Base-by-base conservation (phyloP, 2,329 filamentous ascomycete genomes). In the Microdochium bolleyi region DNA sequence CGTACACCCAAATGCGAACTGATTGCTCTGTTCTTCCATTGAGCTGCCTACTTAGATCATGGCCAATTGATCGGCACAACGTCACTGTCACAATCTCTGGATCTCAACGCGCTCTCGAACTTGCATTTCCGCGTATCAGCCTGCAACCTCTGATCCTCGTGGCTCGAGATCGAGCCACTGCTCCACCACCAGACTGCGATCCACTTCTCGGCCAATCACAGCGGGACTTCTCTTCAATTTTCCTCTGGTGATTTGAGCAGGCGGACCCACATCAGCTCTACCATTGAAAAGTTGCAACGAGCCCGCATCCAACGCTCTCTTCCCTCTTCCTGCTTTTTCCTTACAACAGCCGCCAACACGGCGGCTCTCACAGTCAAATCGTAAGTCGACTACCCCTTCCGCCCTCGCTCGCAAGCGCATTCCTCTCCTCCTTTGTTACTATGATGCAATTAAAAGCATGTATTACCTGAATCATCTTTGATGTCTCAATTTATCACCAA, bases 401-500 rank as follows among this genome's bases (percentile, higher is more conserved):
- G 54, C 30, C 49, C n/a, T 34, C 51, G 53, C 46, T n/a, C n/a
- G n/a, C n/a, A n/a, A n/a, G n/a, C n/a, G n/a, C 19, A 38, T n/a
- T 9, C 48, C 38, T 27, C 41, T 37, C 41, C 38, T 38, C 49
- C 56, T 66, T 65, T 64, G 67, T 59, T 61, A 24, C 51, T 62
- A 79, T 80, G 77, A 81, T 80, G 78, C 62, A 73, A 49, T 60
- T 54, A 67, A 68, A 67, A 78, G 76, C 77, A 80, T 79, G 75
- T 79, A 78, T 79, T 79, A 79, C 72, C 76, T 79, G 76, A 80
- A 70, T 46, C 64, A 68, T 69, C 68, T 67, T 70, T 82, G 79
- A 80, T 80, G 73, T 76, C 61, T 70, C 70, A 69, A 66, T 64
- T 80, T 78, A 82, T 83, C 79, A 85, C 82, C 82, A 85, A 85